phyloP scores from a whole-genome alignment of 345 rosid genomes.

The Dovyalis caffra region DNA sequence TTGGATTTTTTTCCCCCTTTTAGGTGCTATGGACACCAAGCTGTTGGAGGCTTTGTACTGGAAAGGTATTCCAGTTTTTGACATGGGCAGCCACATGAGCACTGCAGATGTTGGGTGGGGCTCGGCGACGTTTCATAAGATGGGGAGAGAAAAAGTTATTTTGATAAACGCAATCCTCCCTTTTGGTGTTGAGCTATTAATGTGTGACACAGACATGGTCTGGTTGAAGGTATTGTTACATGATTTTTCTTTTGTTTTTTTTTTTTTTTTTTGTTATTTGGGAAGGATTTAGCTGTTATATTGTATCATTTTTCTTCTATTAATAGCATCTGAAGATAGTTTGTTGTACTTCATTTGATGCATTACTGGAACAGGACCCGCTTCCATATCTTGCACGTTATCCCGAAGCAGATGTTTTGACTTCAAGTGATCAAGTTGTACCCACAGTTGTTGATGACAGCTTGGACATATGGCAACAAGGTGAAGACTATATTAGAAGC shows the following conservation, averaged over 20 bases:
- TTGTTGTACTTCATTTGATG: conserved; percentile 17
- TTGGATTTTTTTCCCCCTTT: conserved; percentile 1
- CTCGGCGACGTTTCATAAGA: conserved; percentile 91
- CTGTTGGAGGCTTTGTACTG: conserved; percentile 88
- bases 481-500: conserved; percentile 34
- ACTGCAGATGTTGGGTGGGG: conserved; percentile 98
- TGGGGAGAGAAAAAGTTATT: conserved; percentile 98
- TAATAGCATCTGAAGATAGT: neutral
- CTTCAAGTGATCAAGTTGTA: conserved; percentile 91
- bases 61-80: conserved; percentile 97
- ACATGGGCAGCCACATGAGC: conserved; percentile 98
- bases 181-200: conserved; percentile 77
- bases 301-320: conserved; percentile 1
- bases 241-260: neutral
- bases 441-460: conserved; percentile 97
- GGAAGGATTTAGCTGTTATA: neutral
- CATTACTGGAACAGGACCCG: conserved; percentile 64
- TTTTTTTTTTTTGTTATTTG: neutral
- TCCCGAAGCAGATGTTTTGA: conserved; percentile 92
- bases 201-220: conserved; percentile 99
- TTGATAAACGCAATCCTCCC: conserved; percentile 86
- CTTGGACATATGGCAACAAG: conserved; percentile 93
- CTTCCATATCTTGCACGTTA: conserved; percentile 92
- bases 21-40: conserved; percentile 98
- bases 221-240: conserved; percentile 77